Conservation (phyloP, 495 filamentous ascomycete species). For the Amphirosellinia nigrospora region DNA sequence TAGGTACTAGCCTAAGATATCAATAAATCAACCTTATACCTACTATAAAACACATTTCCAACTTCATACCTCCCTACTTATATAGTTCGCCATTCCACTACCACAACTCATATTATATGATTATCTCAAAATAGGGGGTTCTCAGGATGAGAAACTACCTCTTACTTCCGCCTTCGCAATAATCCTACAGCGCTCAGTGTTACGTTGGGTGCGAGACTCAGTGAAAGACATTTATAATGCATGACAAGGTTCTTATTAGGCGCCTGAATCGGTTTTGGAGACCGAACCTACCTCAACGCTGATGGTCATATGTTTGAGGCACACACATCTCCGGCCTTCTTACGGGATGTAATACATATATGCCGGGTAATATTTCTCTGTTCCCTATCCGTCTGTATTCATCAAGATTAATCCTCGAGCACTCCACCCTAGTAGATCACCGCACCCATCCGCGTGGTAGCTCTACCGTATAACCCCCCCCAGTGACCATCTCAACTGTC, state of each 20-base stretch:
- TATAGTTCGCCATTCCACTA: not conserved
- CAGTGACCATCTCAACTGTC: not conserved
- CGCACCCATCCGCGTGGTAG: conserved; percentile 16
- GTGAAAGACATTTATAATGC: not conserved
- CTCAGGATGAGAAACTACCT: not conserved
- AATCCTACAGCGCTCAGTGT: not conserved
- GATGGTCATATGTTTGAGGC: not conserved
- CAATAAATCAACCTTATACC: too few relatives aligned
- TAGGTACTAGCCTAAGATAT: too few relatives aligned
- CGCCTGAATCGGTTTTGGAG: conserved; percentile 2
- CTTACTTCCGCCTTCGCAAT: not conserved
- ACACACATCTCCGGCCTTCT: not conserved
- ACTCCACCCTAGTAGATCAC: conserved; percentile 16
- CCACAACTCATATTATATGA: not conserved
- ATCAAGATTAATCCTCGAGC: conserved; percentile 21
- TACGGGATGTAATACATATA: conserved; percentile 19
- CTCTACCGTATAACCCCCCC: conserved; percentile 19
- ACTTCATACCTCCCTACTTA: too few relatives aligned
- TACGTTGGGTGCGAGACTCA: not conserved
- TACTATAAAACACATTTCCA: too few relatives aligned
- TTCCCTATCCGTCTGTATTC: conserved; percentile 8
- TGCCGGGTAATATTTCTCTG: conserved; percentile 24
- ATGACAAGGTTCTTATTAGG: conserved; percentile 23
- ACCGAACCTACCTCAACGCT: not conserved
- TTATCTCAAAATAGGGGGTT: not conserved